phyloP scores from a whole-genome alignment of 768 basidiomycete species.

The Lactarius sanguifluus region DNA sequence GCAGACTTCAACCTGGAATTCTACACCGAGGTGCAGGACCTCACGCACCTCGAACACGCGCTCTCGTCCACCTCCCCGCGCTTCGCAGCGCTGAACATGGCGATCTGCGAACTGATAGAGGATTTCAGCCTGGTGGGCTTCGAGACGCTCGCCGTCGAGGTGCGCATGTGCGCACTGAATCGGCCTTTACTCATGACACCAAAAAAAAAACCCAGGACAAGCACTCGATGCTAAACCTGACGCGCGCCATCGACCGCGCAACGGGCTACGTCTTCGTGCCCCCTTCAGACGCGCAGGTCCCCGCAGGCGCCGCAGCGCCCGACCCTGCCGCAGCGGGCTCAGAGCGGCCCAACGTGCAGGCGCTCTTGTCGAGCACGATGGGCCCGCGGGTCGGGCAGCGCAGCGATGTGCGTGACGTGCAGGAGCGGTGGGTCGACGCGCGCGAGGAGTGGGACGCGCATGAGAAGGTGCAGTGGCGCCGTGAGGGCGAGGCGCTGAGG shows the following conservation, averaged over 20 bases:
- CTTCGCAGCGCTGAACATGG: slow-evolving; percentile 80
- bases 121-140: slow-evolving; percentile 93
- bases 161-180: slow-evolving; percentile 34
- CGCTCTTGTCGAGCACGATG: slow-evolving; percentile 65
- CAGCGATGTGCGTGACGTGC: slow-evolving; percentile 69
- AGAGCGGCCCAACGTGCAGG: slow-evolving; percentile 60
- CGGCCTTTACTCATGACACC: no score
- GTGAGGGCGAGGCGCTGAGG: slow-evolving; percentile 61
- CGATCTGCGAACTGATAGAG: slow-evolving; percentile 89
- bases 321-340: slow-evolving; percentile 41
- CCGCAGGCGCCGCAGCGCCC: slow-evolving; percentile 37
- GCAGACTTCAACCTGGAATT: slow-evolving; percentile 96
- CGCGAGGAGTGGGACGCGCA: slow-evolving; percentile 79
- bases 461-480: slow-evolving; percentile 75
- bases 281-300: slow-evolving; percentile 36
- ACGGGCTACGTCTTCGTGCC: slow-evolving; percentile 91
- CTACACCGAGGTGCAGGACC: slow-evolving; percentile 97
- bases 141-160: slow-evolving; percentile 96
- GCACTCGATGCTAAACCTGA: slow-evolving; percentile 88
- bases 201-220: slow-evolving; percentile 63
- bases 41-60: slow-evolving; percentile 79
- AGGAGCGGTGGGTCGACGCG: slow-evolving; percentile 93
- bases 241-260: slow-evolving; percentile 81
- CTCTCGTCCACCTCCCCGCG: slow-evolving; percentile 66
- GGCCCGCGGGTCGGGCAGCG: slow-evolving; percentile 51